Conservation (phyloP, 495 filamentous ascomycete species). For the Entonaema liquescens region DNA sequence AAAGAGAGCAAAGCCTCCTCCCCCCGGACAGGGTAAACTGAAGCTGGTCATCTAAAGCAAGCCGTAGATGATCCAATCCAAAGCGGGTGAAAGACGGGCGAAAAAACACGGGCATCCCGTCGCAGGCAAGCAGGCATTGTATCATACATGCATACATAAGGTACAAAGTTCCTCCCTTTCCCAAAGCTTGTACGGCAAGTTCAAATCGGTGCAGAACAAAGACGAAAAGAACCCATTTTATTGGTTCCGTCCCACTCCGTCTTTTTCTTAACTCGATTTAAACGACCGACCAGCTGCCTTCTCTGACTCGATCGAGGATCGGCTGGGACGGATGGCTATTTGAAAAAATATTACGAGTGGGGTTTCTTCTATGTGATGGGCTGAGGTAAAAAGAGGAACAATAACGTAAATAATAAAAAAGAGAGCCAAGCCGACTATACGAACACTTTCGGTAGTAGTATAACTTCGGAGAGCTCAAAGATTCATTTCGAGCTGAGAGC, state of each 20-base stretch:
- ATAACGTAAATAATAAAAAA: constrained; percentile 26
- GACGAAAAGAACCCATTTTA: constrained; percentile 24
- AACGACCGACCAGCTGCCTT: constrained; percentile 40
- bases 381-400: constrained; percentile 20
- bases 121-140: not conserved
- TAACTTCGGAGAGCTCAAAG: not conserved
- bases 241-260: constrained; percentile 36
- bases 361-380: constrained; percentile 18
- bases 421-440: constrained; percentile 24
- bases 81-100: constrained; percentile 15
- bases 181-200: constrained; percentile 25
- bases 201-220: constrained; percentile 37
- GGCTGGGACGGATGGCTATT: constrained; percentile 37
- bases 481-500: constrained; percentile 24
- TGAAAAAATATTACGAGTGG: constrained; percentile 29
- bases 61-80: constrained; percentile 19
- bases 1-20: constrained; percentile 22
- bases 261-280: constrained; percentile 18
- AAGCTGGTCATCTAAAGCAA: constrained; percentile 30
- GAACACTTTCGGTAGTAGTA: constrained; percentile 26
- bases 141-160: constrained; percentile 11
- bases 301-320: constrained; percentile 48
- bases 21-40: constrained; percentile 33
- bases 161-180: not conserved
- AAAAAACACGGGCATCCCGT: not conserved